These are phyloP conservation scores for Lasiosphaeria hispida DNA, from an alignment of 495 filamentous ascomycete genomes.

Conservation along the genomic window DNA sequence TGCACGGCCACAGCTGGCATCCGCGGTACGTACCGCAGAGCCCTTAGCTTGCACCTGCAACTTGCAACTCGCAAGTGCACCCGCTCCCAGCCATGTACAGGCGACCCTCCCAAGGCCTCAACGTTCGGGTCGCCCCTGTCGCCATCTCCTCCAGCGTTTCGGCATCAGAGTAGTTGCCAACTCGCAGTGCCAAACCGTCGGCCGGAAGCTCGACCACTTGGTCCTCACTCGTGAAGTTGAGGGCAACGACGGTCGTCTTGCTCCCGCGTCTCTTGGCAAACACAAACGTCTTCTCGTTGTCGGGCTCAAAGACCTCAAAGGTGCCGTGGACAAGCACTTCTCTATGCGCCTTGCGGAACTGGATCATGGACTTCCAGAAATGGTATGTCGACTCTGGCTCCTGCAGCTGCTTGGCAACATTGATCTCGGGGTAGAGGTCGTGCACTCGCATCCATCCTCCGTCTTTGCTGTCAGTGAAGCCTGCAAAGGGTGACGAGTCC, in stretches of 20 bases:
- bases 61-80: background rate
- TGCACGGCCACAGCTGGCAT: too few relatives aligned
- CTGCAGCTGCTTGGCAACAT: constrained; percentile 46
- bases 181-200: constrained; percentile 18
- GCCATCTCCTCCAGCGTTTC: constrained; percentile 7
- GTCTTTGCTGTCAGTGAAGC: constrained; percentile 24
- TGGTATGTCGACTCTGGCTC: constrained; percentile 39
- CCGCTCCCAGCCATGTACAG: constrained; percentile 24
- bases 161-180: constrained; percentile 28
- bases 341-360: constrained; percentile 39
- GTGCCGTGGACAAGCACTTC: constrained; percentile 47
- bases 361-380: constrained; percentile 48
- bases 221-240: constrained; percentile 35
- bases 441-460: constrained; percentile 57
- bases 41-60: background rate
- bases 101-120: constrained; percentile 32
- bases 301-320: constrained; percentile 40
- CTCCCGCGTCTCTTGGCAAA: constrained; percentile 36
- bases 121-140: constrained; percentile 3
- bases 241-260: constrained; percentile 25
- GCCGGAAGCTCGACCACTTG: constrained; percentile 25
- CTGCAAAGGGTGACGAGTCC: constrained; percentile 34
- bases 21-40: background rate
- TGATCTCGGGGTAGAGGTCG: constrained; percentile 51
- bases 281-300: constrained; percentile 42